Percentiles rank a stretch among this genome's conserved stretches.
Evolutionary conservation across 352 stramenopile genomes (phyloP).

Genomic region (Globisporangium sylvaticum): DNA sequence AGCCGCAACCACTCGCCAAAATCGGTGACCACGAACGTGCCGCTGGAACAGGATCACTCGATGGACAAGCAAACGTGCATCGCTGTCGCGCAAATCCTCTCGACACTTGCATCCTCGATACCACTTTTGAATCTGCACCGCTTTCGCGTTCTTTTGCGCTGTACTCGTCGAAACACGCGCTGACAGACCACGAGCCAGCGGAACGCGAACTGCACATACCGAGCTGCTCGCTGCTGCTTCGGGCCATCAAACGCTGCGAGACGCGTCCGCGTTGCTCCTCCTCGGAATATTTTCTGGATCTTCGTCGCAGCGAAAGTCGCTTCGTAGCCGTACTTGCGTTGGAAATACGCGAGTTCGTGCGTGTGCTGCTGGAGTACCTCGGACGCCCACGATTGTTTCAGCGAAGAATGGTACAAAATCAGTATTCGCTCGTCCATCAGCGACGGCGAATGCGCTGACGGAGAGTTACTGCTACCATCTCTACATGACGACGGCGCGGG

Average conservation of each 20-base stretch:
- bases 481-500: background rate
- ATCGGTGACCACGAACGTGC: slow-evolving; percentile 33
- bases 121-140: slow-evolving; percentile 40
- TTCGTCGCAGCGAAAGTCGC: slow-evolving; percentile 52
- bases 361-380: background rate
- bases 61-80: slow-evolving; percentile 26
- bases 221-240: slow-evolving; percentile 28
- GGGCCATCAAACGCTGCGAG: slow-evolving; percentile 40
- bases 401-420: slow-evolving; percentile 56
- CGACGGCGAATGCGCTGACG: slow-evolving; percentile 15
- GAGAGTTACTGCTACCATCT: background rate
- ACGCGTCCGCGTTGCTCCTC: slow-evolving; percentile 24
- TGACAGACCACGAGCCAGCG: slow-evolving; percentile 21
- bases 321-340: slow-evolving; percentile 36
- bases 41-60: slow-evolving; percentile 40
- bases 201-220: slow-evolving; percentile 35
- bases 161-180: slow-evolving; percentile 22
- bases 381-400: slow-evolving; percentile 28
- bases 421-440: slow-evolving; percentile 56
- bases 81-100: slow-evolving; percentile 21
- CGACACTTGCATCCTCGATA: slow-evolving; percentile 33
- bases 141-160: slow-evolving; percentile 21
- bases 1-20: slow-evolving; percentile 41
- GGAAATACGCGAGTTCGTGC: background rate
- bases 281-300: slow-evolving; percentile 52